Percentiles rank a stretch among this genome's conserved stretches.
These are phyloP conservation scores for Fusarium sp. DNA, from an alignment of 2,329 filamentous ascomycete species.

Conservation along the genomic window DNA sequence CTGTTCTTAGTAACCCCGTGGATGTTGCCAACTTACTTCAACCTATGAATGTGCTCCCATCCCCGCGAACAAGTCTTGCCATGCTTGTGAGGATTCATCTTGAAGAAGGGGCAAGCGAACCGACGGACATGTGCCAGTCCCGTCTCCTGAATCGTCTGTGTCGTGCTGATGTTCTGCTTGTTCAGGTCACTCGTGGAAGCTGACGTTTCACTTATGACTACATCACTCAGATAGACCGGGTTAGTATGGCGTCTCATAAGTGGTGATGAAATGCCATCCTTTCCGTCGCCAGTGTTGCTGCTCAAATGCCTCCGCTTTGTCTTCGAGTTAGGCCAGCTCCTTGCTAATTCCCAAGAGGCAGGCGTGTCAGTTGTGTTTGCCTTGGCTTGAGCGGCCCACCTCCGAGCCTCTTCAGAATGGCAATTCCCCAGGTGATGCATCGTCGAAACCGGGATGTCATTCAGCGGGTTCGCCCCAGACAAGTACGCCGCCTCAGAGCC, in stretches of 20 bases:
- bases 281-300: neutral
- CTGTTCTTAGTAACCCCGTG: neutral
- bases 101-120: neutral
- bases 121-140: neutral
- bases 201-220: neutral
- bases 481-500: neutral
- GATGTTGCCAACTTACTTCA: neutral
- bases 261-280: neutral
- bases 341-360: neutral
- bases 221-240: neutral
- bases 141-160: neutral
- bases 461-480: neutral
- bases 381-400: neutral
- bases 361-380: neutral
- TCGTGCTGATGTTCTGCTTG: neutral
- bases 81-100: neutral
- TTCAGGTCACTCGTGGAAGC: neutral
- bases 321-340: neutral
- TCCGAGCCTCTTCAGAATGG: neutral
- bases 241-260: neutral
- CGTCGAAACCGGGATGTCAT: neutral
- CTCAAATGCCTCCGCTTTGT: neutral
- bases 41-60: neutral
- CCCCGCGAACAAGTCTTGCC: neutral
- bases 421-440: neutral